A percentile compares a stretch with the other conserved stretches of the same genome.
These are phyloP conservation scores for Cucurbita pepo DNA, from an alignment of 306 rosid genomes.

Conservation along the genomic window DNA sequence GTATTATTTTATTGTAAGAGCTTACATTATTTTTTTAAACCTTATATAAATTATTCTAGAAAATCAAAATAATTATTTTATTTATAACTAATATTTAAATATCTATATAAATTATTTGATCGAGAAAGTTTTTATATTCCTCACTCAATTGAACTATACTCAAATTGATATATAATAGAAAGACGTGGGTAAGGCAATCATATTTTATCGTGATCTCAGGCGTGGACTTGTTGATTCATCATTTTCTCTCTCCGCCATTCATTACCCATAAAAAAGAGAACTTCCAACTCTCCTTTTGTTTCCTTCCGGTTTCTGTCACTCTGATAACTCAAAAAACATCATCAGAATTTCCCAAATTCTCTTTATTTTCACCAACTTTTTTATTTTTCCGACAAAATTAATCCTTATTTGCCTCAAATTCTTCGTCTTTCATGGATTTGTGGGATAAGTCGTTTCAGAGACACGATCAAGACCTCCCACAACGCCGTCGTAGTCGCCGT, in stretches of 20 bases:
- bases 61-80: no score
- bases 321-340: constrained; percentile 10
- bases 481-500: constrained; percentile 27
- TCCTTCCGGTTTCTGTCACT: constrained; percentile 17
- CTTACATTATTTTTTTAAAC: no score
- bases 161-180: no score
- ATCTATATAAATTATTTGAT: no score
- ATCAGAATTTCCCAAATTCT: constrained; percentile 1
- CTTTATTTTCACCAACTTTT: not conserved
- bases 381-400: not conserved
- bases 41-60: no score
- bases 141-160: no score
- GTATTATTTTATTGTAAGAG: no score
- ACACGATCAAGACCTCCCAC: constrained; percentile 1
- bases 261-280: constrained; percentile 16
- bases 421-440: constrained; percentile 32
- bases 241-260: constrained; percentile 20
- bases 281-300: constrained; percentile 36
- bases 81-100: no score
- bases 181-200: no score
- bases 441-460: constrained; percentile 28
- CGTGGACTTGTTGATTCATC: no score
- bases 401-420: not conserved
- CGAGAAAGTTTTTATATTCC: no score
- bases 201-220: no score